A percentile compares a stretch with the other conserved stretches of the same genome.
Evolutionary conservation across 2,329 filamentous ascomycete species (phyloP).

Genomic region (Chaetomium globosum): DNA sequence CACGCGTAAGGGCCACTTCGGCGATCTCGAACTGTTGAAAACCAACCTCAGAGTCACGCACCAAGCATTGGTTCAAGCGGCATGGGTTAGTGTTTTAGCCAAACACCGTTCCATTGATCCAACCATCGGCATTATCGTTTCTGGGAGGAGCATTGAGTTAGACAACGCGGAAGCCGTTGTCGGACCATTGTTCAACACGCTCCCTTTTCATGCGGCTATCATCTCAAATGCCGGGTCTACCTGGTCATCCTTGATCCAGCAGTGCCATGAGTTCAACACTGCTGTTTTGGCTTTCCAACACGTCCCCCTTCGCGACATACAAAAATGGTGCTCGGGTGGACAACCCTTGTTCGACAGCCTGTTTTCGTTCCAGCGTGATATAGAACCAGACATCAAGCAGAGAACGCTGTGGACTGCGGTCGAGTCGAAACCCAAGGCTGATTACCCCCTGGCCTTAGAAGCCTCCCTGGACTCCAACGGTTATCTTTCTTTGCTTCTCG

Average conservation of each 20-base stretch:
- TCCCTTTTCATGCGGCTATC: constrained; percentile 63
- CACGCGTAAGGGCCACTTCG: constrained; percentile 43
- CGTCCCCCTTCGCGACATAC: constrained; percentile 74
- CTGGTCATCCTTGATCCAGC: constrained; percentile 62
- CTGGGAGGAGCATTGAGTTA: constrained; percentile 73
- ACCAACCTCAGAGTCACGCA: constrained; percentile 69
- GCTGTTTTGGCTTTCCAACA: constrained; percentile 73
- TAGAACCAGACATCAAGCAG: constrained; percentile 36
- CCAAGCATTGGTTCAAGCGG: constrained; percentile 76
- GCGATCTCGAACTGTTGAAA: constrained; percentile 55
- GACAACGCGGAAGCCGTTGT: constrained; percentile 67
- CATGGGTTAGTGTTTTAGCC: constrained; percentile 67
- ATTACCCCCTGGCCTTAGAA: constrained; percentile 80
- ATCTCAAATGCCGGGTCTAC: constrained; percentile 38
- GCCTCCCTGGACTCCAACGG: constrained; percentile 57
- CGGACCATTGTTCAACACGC: constrained; percentile 87
- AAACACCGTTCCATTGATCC: constrained; percentile 49
- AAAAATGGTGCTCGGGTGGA: constrained; percentile 71
- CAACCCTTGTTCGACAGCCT: constrained; percentile 74
- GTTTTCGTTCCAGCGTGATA: constrained; percentile 74
- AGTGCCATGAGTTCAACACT: constrained; percentile 72
- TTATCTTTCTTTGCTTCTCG: constrained; percentile 59
- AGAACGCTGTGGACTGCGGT: constrained; percentile 57
- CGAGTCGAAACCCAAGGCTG: constrained; percentile 54
- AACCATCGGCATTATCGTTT: constrained; percentile 74